Evolutionary conservation across 139 green algal species (phyloP).

Genomic region (Tetratostichococcus sp.): DNA sequence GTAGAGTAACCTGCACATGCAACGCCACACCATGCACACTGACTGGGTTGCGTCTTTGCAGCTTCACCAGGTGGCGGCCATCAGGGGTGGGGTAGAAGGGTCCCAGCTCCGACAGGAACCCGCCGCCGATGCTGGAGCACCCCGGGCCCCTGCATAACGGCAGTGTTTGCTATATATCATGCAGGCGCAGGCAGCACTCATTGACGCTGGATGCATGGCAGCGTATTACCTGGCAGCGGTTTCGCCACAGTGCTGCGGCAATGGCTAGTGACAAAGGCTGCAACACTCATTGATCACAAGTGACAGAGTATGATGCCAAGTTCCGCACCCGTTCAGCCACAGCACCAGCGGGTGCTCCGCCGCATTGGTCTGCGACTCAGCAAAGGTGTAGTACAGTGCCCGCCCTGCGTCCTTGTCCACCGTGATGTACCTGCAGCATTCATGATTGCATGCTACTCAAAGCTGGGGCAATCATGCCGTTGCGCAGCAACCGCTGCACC

Average conservation of each 20-base stretch:
- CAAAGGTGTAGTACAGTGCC: slow-evolving; percentile 70
- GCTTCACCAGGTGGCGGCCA: slow-evolving; percentile 31
- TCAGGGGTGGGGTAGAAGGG: slow-evolving; percentile 61
- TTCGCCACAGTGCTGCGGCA: too few species aligned
- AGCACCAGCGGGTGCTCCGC: slow-evolving; percentile 51
- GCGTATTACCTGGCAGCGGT: too few species aligned
- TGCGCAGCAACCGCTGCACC: too few species aligned
- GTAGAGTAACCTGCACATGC: too few species aligned
- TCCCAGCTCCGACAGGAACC: slow-evolving; percentile 80
- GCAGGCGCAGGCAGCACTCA: background rate
- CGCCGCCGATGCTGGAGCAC: slow-evolving; percentile 76
- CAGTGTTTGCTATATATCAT: background rate
- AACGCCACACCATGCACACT: too few species aligned
- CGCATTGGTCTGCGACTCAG: slow-evolving; percentile 23
- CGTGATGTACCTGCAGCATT: slow-evolving; percentile 58
- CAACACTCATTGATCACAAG: background rate
- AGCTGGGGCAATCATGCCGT: too few species aligned
- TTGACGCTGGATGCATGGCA: background rate
- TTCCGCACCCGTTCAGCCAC: slow-evolving; percentile 62
- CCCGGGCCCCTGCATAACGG: slow-evolving; percentile 62
- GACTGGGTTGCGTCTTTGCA: background rate
- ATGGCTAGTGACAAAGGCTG: too few species aligned
- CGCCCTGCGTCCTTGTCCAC: slow-evolving; percentile 65
- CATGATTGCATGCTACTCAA: too few species aligned
- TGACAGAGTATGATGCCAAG: background rate